Conservation (phyloP, 139 green algal genomes). For the Edaphochlamys debaryana region DNA sequence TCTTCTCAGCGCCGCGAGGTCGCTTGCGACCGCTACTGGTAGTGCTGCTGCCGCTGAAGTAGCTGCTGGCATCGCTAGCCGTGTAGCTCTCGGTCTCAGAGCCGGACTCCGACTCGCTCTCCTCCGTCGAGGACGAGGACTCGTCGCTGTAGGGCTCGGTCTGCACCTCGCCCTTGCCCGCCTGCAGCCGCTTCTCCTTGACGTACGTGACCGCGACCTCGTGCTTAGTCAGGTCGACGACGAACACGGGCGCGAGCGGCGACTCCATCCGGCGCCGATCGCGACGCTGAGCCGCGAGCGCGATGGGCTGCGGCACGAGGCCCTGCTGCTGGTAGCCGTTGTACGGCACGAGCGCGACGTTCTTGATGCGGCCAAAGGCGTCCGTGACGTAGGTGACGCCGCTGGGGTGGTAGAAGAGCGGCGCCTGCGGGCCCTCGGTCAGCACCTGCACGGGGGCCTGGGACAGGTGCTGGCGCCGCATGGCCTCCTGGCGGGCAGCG, state of each 20-base stretch:
- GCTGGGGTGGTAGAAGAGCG: no score
- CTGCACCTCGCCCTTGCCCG: not conserved
- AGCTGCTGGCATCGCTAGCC: not conserved
- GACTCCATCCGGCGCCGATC: constrained; percentile 14
- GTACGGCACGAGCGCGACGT: no score
- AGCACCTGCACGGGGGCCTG: no score
- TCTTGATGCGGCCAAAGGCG: no score
- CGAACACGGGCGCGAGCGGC: constrained; percentile 13
- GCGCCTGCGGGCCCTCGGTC: no score
- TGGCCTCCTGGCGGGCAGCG: not conserved
- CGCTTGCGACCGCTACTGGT: not conserved
- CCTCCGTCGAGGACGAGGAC: not conserved
- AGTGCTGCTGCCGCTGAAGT: not conserved
- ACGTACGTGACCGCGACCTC: constrained; percentile 4
- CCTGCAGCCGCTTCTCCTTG: not conserved
- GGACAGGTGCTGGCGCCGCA: no score
- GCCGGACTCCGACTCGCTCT: not conserved
- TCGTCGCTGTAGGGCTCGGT: not conserved
- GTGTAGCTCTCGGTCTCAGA: not conserved
- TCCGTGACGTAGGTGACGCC: no score
- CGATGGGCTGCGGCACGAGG: no score
- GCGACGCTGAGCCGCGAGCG: not conserved
- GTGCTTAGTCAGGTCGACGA: constrained; percentile 13
- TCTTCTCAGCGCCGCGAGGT: not conserved
- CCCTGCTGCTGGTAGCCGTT: no score